Base-by-base conservation (phyloP, 768 basidiomycete genomes). In the Phallus indusiatus region DNA sequence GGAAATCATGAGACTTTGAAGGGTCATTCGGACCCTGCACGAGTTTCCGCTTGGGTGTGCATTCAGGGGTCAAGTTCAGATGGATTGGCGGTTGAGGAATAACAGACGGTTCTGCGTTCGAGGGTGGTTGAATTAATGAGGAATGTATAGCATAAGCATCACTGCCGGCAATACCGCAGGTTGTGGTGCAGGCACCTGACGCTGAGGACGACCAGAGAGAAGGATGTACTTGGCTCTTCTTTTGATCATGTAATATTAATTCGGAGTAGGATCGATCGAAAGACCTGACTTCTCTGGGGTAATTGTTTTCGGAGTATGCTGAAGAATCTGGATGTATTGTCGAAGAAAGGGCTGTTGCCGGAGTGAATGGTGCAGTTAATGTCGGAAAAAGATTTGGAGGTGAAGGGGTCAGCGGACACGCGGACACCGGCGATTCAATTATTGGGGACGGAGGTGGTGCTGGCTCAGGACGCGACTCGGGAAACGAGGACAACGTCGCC, bases 401-500 rank as follows among this genome's bases (percentile, higher is more conserved):
- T 18, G 55, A 47, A 28, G 56, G 56, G 5, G 56, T 58, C 14
- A 16, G 14, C 14, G 53, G 18, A 47, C 51, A 58, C 51, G 47
- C 21, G 5, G 56, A 50, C n/a, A 14, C 17, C 33, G 47, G 56
- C 10, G 56, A 50, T 21, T 47, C 47, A 33, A 58, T 47, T 1
- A 49, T 33, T 16, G 47, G 50, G n/a, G 53, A 60, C 22, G 17
- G 21, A 10, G 42, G n/a, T 42, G 66, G 66, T 18, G 57, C 49
- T 22, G 64, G 66, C 5, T 59, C 16, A 55, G 62, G 50, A 46
- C 59, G 61, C 8, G 56, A 47, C 28, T 20, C 54, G 62, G 58
- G 51, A 56, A 59, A 61, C 50, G 63, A 21, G 60, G 62, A 52
- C 69, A 74, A 64, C 72, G 72, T 50, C 18, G 70, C 68, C 46